A percentile compares a stretch with the other conserved stretches of the same genome.
Evolutionary conservation across 2,329 filamentous ascomycete genomes (phyloP).

Genomic region (Triangularia verruculosa): DNA sequence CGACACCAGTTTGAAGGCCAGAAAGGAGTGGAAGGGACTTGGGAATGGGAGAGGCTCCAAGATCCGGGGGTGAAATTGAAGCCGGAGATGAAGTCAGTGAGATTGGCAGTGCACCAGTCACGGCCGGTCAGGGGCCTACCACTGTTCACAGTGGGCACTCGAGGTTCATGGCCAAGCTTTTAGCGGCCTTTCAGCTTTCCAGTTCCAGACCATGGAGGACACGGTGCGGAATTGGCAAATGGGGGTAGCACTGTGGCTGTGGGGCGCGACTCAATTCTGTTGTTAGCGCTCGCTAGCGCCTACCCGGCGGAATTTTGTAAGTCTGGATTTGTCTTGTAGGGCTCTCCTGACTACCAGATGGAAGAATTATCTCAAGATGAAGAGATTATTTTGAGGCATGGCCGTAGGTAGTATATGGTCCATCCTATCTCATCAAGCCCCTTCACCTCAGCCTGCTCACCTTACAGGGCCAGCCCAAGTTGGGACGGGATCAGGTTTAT

Average conservation of each 20-base stretch:
- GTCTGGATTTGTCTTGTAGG: neutral
- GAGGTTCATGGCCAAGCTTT: neutral
- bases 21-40: constrained; percentile 20
- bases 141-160: neutral
- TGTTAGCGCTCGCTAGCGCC: neutral
- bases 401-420: no score
- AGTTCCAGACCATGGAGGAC: neutral
- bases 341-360: neutral
- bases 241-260: neutral
- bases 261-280: neutral
- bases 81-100: constrained; percentile 30
- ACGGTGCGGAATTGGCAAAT: neutral
- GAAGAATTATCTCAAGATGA: neutral
- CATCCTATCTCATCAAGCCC: no score
- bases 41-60: constrained; percentile 11
- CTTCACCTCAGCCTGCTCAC: neutral
- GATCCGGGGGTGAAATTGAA: constrained; percentile 23
- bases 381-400: neutral
- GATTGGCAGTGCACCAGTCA: constrained; percentile 20
- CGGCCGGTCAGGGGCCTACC: constrained; percentile 12
- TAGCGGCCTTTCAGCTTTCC: neutral
- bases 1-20: constrained; percentile 10
- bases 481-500: no score
- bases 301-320: neutral
- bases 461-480: neutral